Evolutionary conservation across 2,329 filamentous ascomycete species (phyloP).

Genomic region (Trichoderma brevicompactum): DNA sequence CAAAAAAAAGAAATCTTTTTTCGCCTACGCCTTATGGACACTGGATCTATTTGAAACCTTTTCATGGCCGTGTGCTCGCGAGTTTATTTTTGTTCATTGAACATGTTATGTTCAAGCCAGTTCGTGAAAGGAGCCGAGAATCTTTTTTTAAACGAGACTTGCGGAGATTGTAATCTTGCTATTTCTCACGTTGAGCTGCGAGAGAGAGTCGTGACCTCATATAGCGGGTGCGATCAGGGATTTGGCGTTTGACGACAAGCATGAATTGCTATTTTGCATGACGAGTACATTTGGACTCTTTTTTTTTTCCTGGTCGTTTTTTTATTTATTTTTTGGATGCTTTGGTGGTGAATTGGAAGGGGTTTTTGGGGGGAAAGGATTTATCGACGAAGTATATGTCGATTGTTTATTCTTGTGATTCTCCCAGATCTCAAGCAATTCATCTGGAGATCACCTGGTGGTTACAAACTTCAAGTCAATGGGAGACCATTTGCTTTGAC

Average conservation of each 20-base stretch:
- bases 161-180: constrained; percentile 6
- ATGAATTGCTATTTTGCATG: constrained; percentile 45
- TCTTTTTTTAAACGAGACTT: neutral
- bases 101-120: neutral
- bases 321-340: constrained; percentile 18
- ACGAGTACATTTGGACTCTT: constrained; percentile 28
- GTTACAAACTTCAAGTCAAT: constrained; percentile 6
- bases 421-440: constrained; percentile 5
- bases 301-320: neutral
- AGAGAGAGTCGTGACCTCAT: neutral
- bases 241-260: constrained; percentile 36
- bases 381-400: constrained; percentile 7
- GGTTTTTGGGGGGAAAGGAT: neutral
- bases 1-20: constrained; percentile 9
- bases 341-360: neutral
- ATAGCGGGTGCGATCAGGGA: constrained; percentile 3
- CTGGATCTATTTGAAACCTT: constrained; percentile 26
- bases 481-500: constrained; percentile 6
- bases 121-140: constrained; percentile 7
- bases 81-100: constrained; percentile 8
- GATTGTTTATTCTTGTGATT: constrained; percentile 5
- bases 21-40: constrained; percentile 21
- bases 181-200: constrained; percentile 10
- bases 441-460: constrained; percentile 3
- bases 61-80: constrained; percentile 21